Percentiles rank a stretch among this genome's conserved stretches.
These are phyloP conservation scores for Curvularia sp. DNA, from an alignment of 2,329 filamentous ascomycete species.

Conservation along the genomic window DNA sequence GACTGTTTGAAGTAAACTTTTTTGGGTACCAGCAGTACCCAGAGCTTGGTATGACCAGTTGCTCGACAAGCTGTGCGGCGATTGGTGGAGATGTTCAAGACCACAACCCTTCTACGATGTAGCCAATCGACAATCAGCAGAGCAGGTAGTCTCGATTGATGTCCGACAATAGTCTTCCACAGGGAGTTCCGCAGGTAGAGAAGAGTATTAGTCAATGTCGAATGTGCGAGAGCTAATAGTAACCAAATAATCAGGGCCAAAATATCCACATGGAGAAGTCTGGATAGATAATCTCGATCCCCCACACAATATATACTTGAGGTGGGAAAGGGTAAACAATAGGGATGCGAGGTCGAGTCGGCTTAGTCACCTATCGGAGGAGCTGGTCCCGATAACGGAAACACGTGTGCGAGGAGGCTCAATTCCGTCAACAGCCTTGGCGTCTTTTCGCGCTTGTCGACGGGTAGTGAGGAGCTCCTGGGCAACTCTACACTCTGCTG, in stretches of 20 bases:
- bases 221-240: background rate
- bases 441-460: constrained; percentile 22
- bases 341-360: background rate
- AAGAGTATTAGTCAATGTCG: background rate
- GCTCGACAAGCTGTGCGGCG: background rate
- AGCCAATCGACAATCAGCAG: background rate
- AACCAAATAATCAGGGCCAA: background rate
- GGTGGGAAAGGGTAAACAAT: background rate
- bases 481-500: constrained; percentile 19
- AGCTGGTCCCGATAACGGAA: constrained; percentile 17
- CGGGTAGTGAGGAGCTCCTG: constrained; percentile 22
- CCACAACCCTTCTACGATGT: background rate
- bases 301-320: background rate
- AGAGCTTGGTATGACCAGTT: background rate
- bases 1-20: background rate
- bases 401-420: constrained; percentile 17
- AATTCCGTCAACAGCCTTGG: constrained; percentile 34
- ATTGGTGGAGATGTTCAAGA: background rate
- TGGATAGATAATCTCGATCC: background rate
- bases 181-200: background rate
- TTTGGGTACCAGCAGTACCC: background rate
- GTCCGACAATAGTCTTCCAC: background rate
- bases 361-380: constrained; percentile 20
- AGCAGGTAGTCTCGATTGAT: background rate
- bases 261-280: too few species aligned